A percentile compares a stretch with the other conserved stretches of the same genome.
Evolutionary conservation across 176 grass and related monocot species (phyloP).

Genomic region (Juncus inflexus): DNA sequence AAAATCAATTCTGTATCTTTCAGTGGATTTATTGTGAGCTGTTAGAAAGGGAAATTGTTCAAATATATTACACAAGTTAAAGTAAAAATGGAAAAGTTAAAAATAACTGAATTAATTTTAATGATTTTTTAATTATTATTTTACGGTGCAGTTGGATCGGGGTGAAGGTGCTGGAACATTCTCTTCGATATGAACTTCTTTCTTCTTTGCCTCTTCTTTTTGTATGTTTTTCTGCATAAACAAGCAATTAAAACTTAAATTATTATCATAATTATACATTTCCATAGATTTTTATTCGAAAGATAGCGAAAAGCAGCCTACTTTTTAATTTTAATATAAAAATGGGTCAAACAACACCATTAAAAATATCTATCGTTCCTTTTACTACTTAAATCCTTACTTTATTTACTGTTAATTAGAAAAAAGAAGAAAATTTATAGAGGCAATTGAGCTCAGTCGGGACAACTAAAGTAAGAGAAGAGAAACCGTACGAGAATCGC

Average conservation of each 20-base stretch:
- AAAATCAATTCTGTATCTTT: constrained; percentile 87
- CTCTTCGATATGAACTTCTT: constrained; percentile 87
- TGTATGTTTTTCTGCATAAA: constrained; percentile 64
- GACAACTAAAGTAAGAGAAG: background rate
- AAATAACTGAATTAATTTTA: background rate
- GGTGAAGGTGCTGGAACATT: constrained; percentile 84
- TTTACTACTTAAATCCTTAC: too few species aligned
- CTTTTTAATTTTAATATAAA: too few species aligned
- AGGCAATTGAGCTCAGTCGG: too few species aligned
- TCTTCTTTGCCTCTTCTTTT: constrained; percentile 98
- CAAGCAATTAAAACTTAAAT: constrained; percentile 8
- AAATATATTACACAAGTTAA: background rate
- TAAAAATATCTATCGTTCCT: too few species aligned
- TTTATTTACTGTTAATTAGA: too few species aligned
- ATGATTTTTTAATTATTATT: constrained; percentile 9
- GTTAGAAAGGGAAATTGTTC: constrained; percentile 14
- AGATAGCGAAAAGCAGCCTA: too few species aligned
- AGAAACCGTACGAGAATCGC: constrained; percentile 65
- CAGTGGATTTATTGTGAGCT: constrained; percentile 76
- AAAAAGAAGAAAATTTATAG: too few species aligned
- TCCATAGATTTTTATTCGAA: background rate
- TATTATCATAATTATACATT: background rate
- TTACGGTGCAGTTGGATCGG: constrained; percentile 69
- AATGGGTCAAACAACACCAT: too few species aligned
- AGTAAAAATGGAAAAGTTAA: background rate